These are phyloP conservation scores for Cyberlindnera bimundalis DNA, from an alignment of 805 yeast species.

Conservation along the genomic window DNA sequence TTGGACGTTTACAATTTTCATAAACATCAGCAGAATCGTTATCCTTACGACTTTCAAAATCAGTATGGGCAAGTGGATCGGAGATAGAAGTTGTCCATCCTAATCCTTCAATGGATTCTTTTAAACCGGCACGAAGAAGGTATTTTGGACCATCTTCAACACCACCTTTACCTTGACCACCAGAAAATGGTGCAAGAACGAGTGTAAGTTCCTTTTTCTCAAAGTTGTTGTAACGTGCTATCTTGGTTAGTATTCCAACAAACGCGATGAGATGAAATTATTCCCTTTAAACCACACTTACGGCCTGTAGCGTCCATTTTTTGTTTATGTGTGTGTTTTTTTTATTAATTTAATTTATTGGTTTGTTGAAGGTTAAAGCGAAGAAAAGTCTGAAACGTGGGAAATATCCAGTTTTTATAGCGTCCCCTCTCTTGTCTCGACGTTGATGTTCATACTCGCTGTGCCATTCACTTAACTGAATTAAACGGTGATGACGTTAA, in stretches of 20 bases:
- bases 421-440: neutral
- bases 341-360: too few species aligned
- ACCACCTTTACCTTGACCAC: constrained; percentile 93
- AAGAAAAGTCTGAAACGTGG: neutral
- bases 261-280: neutral
- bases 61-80: constrained; percentile 51
- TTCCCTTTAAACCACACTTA: constrained; percentile 2
- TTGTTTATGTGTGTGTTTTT: too few species aligned
- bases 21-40: constrained; percentile 46
- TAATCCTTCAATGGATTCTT: constrained; percentile 54
- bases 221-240: constrained; percentile 48
- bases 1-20: constrained; percentile 64
- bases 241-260: constrained; percentile 3
- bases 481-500: constrained; percentile 2
- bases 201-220: constrained; percentile 58
- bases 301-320: constrained; percentile 9
- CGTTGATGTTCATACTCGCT: constrained; percentile 25
- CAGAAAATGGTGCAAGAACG: constrained; percentile 88
- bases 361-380: neutral
- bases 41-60: constrained; percentile 41
- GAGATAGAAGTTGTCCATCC: constrained; percentile 65
- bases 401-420: constrained; percentile 8
- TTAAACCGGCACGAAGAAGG: constrained; percentile 68
- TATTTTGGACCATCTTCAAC: constrained; percentile 93
- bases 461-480: constrained; percentile 27